Evolutionary conservation across 2,329 filamentous ascomycete genomes (phyloP).

Genomic region (Hymenoscyphus fraxineus): DNA sequence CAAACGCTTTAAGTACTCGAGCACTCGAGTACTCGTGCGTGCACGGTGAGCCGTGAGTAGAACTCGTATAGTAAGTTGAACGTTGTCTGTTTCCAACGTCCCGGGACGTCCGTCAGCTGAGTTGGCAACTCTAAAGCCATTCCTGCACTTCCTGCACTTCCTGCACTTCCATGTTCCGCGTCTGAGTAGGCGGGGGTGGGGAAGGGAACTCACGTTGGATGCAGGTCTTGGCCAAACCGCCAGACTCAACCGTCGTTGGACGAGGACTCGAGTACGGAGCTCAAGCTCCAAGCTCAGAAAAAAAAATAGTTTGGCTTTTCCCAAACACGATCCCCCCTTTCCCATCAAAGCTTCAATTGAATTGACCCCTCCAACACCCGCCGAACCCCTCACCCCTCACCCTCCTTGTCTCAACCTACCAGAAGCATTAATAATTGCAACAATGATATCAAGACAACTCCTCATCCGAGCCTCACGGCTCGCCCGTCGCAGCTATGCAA

Average conservation of each 20-base stretch:
- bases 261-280: not conserved
- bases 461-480: slow-evolving; percentile 23
- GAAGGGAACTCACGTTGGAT: not conserved
- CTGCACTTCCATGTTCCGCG: not conserved
- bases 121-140: no score
- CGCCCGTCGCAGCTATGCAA: slow-evolving; percentile 27
- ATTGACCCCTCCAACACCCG: not conserved
- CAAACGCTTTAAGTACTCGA: no score
- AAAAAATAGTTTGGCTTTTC: not conserved
- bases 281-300: not conserved
- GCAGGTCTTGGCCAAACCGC: not conserved
- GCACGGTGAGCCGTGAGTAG: no score
- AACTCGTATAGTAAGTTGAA: no score
- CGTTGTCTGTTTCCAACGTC: no score
- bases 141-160: no score
- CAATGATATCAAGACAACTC: slow-evolving; percentile 24
- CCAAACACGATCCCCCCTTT: not conserved
- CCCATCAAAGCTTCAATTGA: slow-evolving; percentile 4
- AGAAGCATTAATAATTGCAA: not conserved
- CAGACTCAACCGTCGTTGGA: no score
- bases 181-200: not conserved
- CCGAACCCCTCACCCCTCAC: no score
- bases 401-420: not conserved
- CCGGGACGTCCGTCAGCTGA: not conserved
- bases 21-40: no score